Conservation (phyloP, 345 rosid species). For the Firmiana major region DNA sequence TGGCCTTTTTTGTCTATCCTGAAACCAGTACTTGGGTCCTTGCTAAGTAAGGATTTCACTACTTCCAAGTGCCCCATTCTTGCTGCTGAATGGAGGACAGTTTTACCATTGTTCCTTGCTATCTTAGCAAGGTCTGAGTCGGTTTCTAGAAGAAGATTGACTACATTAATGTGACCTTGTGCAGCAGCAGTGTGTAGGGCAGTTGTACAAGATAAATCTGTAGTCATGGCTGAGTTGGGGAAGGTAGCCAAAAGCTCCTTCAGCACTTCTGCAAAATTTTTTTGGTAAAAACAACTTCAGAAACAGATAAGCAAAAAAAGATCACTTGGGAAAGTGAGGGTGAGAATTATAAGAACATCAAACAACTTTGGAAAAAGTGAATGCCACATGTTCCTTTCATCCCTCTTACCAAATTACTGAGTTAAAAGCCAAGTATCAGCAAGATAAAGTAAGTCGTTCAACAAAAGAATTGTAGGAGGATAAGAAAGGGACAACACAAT, state of each 20-base stretch:
- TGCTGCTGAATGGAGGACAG: conserved; percentile 93
- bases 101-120: conserved; percentile 93
- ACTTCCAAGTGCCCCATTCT: conserved; percentile 96
- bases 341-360: conserved; percentile 1
- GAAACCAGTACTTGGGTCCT: conserved; percentile 78
- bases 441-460: neutral
- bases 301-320: neutral
- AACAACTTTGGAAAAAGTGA: neutral
- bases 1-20: conserved; percentile 90
- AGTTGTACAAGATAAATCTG: conserved; percentile 84
- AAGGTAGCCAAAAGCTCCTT: conserved; percentile 58
- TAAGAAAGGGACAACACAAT: neutral
- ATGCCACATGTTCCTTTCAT: neutral
- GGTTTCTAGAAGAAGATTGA: conserved; percentile 89
- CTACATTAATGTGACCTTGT: conserved; percentile 82
- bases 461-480: neutral
- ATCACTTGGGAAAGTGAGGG: neutral
- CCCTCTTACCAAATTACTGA: neutral
- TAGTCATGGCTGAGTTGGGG: conserved; percentile 94
- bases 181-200: conserved; percentile 98
- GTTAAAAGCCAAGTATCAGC: neutral
- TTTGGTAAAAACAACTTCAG: conserved; percentile 2
- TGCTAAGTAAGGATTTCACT: conserved; percentile 64
- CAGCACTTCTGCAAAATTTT: conserved; percentile 68
- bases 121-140: conserved; percentile 82